Percentiles rank a stretch among this genome's conserved stretches.
Evolutionary conservation across 192 early-diverging fungal genomes (phyloP).

Genomic region (Rhizophagus prolifer): DNA sequence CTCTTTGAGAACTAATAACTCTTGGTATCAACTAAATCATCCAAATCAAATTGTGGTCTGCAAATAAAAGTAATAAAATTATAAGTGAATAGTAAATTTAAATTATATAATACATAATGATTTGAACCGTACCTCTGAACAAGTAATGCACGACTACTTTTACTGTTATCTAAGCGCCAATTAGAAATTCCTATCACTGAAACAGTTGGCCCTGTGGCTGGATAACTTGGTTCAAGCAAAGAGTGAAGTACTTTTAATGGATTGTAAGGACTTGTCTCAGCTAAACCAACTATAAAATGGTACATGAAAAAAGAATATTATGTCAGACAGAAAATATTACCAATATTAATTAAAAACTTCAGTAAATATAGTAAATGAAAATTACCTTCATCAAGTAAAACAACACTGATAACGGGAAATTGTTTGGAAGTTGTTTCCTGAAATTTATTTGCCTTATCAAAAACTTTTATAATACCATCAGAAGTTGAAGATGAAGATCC

Average conservation of each 20-base stretch:
- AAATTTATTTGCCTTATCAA: conserved; percentile 24
- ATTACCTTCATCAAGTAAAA: conserved; percentile 23
- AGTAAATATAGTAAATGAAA: no score
- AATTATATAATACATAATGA: no score
- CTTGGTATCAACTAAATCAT: not conserved
- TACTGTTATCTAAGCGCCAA: no score
- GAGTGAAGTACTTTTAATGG: no score
- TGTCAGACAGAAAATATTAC: no score
- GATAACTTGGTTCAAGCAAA: no score
- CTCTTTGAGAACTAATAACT: not conserved
- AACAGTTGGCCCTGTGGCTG: no score
- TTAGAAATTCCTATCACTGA: no score
- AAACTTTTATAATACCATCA: conserved; percentile 28
- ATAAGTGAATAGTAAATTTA: no score
- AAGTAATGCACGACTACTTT: no score
- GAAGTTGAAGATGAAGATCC: conserved; percentile 30
- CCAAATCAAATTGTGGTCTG: not conserved
- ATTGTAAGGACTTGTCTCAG: conserved; percentile 22
- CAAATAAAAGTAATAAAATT: not conserved
- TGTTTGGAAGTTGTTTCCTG: conserved; percentile 8
- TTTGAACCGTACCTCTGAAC: conserved; percentile 3
- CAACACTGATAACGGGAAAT: conserved; percentile 20
- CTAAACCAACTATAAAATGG: conserved; percentile 21
- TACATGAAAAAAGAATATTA: not conserved
- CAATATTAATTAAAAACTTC: no score